Conservation (phyloP, 108 stramenopile genomes). For the Pseudonitzschia pungens region DNA sequence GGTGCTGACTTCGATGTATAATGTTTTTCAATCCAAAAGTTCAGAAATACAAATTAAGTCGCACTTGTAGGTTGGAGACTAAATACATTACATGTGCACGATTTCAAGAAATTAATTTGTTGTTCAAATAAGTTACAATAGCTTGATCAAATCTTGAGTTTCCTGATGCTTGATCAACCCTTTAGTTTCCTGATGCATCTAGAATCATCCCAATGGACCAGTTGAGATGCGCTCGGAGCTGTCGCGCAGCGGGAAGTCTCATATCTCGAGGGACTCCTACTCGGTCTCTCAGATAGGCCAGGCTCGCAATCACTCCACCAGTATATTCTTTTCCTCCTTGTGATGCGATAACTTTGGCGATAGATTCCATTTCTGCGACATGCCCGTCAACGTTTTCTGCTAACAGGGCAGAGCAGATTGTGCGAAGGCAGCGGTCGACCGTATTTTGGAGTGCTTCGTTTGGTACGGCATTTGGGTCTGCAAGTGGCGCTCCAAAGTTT, state of each 20-base stretch:
- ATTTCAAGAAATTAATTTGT: background rate
- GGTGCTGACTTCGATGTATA: conserved; percentile 62
- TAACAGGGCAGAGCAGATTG: conserved; percentile 65
- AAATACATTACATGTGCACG: background rate
- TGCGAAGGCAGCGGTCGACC: conserved; percentile 62
- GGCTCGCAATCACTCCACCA: conserved; percentile 46
- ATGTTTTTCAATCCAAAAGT: background rate
- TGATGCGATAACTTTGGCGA: conserved; percentile 47
- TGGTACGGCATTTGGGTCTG: conserved; percentile 84
- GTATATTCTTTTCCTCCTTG: conserved; percentile 60
- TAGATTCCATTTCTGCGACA: conserved; percentile 36
- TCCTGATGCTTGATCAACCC: background rate
- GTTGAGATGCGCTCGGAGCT: conserved; percentile 79
- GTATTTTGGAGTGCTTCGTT: conserved; percentile 56
- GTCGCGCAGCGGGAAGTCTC: conserved; percentile 85
- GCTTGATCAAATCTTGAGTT: background rate
- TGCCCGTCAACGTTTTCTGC: conserved; percentile 41
- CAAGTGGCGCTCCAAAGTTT: conserved; percentile 71
- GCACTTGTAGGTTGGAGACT: background rate
- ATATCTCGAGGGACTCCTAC: conserved; percentile 94
- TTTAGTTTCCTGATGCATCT: conserved; percentile 16
- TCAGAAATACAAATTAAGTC: background rate
- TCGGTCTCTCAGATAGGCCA: conserved; percentile 87
- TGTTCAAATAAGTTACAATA: background rate
- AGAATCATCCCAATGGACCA: conserved; percentile 58